A percentile compares a stretch with the other conserved stretches of the same genome.
Conservation (phyloP, 2,329 filamentous ascomycete genomes). For the Coniochaeta hoffmannii region DNA sequence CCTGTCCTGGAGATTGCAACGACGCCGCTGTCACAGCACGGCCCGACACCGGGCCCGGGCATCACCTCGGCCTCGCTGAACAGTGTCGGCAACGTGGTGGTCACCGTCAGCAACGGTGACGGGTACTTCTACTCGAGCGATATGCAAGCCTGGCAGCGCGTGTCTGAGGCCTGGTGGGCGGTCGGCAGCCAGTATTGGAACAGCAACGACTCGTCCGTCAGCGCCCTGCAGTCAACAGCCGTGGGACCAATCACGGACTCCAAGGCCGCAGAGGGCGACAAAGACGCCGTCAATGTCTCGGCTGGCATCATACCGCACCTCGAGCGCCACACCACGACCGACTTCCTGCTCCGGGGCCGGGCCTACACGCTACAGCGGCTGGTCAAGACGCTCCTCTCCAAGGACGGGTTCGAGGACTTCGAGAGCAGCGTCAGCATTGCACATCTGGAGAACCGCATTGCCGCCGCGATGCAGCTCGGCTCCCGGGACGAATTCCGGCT, state of each 20-base stretch:
- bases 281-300: constrained; percentile 54
- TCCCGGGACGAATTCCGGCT: constrained; percentile 88
- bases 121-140: constrained; percentile 81
- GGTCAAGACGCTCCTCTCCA: constrained; percentile 79
- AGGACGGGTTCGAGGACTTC: constrained; percentile 86
- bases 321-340: constrained; percentile 89
- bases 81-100: constrained; percentile 73
- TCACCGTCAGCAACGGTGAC: constrained; percentile 92
- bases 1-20: constrained; percentile 84
- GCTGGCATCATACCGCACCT: constrained; percentile 89
- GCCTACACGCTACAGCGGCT: constrained; percentile 88
- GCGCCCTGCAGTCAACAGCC: constrained; percentile 67
- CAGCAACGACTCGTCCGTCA: constrained; percentile 83
- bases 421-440: constrained; percentile 89
- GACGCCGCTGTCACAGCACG: constrained; percentile 69
- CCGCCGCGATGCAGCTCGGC: constrained; percentile 76
- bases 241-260: constrained; percentile 48
- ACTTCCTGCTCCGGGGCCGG: constrained; percentile 83
- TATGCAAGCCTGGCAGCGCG: constrained; percentile 87
- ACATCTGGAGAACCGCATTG: constrained; percentile 90
- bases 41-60: constrained; percentile 67
- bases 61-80: constrained; percentile 90
- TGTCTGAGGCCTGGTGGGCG: constrained; percentile 98
- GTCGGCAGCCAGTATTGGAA: constrained; percentile 99
- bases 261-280: constrained; percentile 33